phyloP scores from a whole-genome alignment of 345 rosid genomes.

The Eucalyptus lansdowneana region DNA sequence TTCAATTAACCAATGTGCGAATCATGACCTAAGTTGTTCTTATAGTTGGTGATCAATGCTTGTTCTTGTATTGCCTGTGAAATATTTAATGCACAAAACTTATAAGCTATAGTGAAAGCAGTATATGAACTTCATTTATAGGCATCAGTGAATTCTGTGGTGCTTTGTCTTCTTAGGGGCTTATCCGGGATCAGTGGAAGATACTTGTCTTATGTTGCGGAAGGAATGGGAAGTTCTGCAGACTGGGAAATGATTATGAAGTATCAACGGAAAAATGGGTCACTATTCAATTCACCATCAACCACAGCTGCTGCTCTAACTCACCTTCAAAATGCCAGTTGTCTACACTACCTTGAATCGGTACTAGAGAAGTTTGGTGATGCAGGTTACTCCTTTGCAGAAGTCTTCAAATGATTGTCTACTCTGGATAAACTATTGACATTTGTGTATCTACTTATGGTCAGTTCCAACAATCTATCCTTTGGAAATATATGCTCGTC shows the following conservation, averaged over 20 bases:
- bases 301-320: constrained; percentile 70
- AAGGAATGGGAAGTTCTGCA: constrained; percentile 45
- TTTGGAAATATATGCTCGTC: constrained; percentile 38
- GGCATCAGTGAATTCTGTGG: neutral
- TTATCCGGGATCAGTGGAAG: constrained; percentile 35
- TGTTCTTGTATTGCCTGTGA: neutral
- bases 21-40: neutral
- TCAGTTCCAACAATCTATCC: constrained; percentile 81
- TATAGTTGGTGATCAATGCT: neutral
- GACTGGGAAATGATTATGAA: constrained; percentile 59
- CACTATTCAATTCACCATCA: constrained; percentile 80
- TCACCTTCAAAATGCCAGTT: constrained; percentile 33
- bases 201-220: constrained; percentile 53
- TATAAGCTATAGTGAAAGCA: neutral
- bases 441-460: neutral
- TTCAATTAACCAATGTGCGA: neutral
- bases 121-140: neutral
- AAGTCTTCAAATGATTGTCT: neutral
- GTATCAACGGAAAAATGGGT: constrained; percentile 66
- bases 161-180: constrained; percentile 4
- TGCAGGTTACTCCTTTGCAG: constrained; percentile 33
- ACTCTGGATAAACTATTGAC: neutral
- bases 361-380: constrained; percentile 48
- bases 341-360: constrained; percentile 48
- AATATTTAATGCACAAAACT: neutral